Conservation (phyloP, 2,329 filamentous ascomycete species). For the Colletotrichum eleusines region DNA sequence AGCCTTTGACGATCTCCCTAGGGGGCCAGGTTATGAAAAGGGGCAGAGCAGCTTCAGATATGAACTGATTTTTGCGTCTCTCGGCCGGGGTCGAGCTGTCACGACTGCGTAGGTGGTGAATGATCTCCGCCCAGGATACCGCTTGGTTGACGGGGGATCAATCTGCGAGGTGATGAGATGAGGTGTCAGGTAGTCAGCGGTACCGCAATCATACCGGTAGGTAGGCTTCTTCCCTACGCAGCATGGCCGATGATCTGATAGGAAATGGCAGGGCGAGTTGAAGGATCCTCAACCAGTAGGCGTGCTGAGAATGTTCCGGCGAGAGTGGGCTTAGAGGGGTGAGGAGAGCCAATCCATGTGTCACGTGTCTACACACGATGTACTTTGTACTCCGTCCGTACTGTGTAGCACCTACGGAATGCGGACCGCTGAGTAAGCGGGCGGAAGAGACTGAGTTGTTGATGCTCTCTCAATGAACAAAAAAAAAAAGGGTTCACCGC, state of each 20-base stretch:
- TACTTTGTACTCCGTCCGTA: too few species aligned
- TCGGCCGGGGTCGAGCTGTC: conserved; percentile 13
- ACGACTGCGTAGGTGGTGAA: conserved; percentile 17
- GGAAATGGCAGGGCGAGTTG: conserved; percentile 2
- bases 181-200: conserved; percentile 2
- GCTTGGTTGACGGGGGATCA: conserved; percentile 16
- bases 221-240: neutral
- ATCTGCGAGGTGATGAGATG: conserved; percentile 21
- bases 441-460: too few species aligned
- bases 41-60: conserved; percentile 35
- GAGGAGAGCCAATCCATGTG: conserved; percentile 6
- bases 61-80: conserved; percentile 39
- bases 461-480: neutral
- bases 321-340: conserved; percentile 8
- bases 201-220: too few species aligned
- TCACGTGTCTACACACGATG: conserved; percentile 15
- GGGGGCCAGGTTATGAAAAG: conserved; percentile 14
- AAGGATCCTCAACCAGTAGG: conserved; percentile 32
- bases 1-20: conserved; percentile 9
- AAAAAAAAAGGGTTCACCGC: too few species aligned
- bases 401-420: too few species aligned
- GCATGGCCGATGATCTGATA: neutral
- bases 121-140: conserved; percentile 34
- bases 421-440: conserved; percentile 12
- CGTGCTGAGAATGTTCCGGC: conserved; percentile 25